Conservation (phyloP, 2,329 filamentous ascomycete genomes). For the Claviceps cyperi region DNA sequence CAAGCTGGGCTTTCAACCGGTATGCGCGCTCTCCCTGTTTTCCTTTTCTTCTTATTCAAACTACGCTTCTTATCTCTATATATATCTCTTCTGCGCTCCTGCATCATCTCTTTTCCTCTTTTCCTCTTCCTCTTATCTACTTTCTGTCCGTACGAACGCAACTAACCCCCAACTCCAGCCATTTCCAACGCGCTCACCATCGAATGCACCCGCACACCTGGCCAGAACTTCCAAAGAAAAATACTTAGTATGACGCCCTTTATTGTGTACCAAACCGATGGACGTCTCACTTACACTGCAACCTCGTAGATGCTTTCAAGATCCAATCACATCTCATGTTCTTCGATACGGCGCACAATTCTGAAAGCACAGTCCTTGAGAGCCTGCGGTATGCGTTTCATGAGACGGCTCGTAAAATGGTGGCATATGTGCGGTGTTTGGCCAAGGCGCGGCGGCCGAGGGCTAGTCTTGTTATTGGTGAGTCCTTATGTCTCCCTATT, state of each 20-base stretch:
- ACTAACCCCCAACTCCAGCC: conserved; percentile 7
- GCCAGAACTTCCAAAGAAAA: conserved; percentile 68
- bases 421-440: conserved; percentile 47
- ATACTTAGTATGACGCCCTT: conserved; percentile 41
- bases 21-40: not conserved
- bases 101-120: too few relatives aligned
- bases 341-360: conserved; percentile 69
- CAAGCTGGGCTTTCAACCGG: conserved; percentile 20
- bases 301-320: conserved; percentile 49
- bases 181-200: conserved; percentile 65
- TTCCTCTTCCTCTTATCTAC: not conserved
- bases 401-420: conserved; percentile 66
- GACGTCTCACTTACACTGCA: not conserved
- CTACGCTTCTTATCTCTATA: too few relatives aligned
- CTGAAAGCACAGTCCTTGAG: conserved; percentile 47
- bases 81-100: not conserved
- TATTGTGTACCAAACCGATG: not conserved
- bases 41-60: not conserved
- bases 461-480: conserved; percentile 47
- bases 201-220: conserved; percentile 57
- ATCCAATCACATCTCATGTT: conserved; percentile 76
- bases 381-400: conserved; percentile 64
- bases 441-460: conserved; percentile 40
- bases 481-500: conserved; percentile 14
- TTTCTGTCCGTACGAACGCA: not conserved